Evolutionary conservation across 1,139 yeast species (phyloP), one percentile per base, ranked within the genome.

Genomic region (Blastobotrys proliferans): DNA sequence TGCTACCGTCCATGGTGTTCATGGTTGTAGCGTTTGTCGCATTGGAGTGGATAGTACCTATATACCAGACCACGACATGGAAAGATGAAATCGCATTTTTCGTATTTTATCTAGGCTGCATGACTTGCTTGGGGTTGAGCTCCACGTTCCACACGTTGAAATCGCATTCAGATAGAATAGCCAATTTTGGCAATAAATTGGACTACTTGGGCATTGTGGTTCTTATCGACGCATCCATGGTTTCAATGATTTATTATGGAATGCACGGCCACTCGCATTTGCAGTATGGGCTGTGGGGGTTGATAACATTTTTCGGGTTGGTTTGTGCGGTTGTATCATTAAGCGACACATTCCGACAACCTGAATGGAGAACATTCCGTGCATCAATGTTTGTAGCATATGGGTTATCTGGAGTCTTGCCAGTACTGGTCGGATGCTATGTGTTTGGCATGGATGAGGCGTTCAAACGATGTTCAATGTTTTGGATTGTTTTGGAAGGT

Each of bases 161-260:
- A 58, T 72, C 81, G 44, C 97, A 88, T 61, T 85, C 95, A 8
- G 72, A 67, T 22, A 52, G 57, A 21, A 76, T 85, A 6, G 72
- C 83, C 30, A 67, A 69, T 33, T 67, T 80, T 45, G 95, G 95
- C 1, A 86, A 87, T 60, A 84, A 81, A 54, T 69, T 87, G 46
- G 97, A 88, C 61, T 90, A 88, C 56, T 73, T 88, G 45, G 97
- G 97, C 0, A 88, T 88, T 38, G 83, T 87, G 10, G 70, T 83
- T 3, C 68, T 88, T 47, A 86, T 87, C 45, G 77, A 83, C 1
- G 72, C 86, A 26, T 86, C 95, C 0, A 75, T 85, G 70, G 68
- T 81, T 2, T 83, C 94, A 6, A 70, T 87, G 4, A 68, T 85
- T 13, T 71, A 77, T 52, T 86, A 83, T 61, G 82, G 90, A 1